A percentile compares a stretch with the other conserved stretches of the same genome.
These are phyloP conservation scores for Trichoderma arundinaceum DNA, from an alignment of 2,329 filamentous ascomycete genomes.

Conservation along the genomic window DNA sequence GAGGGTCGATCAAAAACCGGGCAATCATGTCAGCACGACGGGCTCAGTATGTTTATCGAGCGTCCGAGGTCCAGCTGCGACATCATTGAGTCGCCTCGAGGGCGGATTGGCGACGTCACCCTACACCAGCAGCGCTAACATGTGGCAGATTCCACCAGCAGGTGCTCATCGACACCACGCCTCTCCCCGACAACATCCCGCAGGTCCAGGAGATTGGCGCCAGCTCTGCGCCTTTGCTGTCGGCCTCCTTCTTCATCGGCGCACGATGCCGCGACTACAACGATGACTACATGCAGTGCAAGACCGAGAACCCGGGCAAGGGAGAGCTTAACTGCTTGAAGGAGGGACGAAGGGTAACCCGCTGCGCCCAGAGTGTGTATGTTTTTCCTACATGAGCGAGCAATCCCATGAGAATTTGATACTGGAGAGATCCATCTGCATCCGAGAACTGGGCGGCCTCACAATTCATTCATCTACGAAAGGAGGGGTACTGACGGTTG, in stretches of 20 bases:
- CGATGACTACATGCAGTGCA: conserved; percentile 99
- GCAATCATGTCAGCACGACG: conserved; percentile 51
- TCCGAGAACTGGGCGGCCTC: not conserved
- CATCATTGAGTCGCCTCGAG: conserved; percentile 13
- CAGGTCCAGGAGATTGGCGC: conserved; percentile 92
- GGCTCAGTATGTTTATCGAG: conserved; percentile 47
- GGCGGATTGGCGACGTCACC: conserved; percentile 20
- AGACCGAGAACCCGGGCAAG: conserved; percentile 87
- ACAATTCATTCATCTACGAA: not conserved
- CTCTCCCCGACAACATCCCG: conserved; percentile 89
- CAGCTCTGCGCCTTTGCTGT: conserved; percentile 89
- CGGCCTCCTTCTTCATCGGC: conserved; percentile 95
- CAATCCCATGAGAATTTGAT: not conserved
- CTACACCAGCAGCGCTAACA: conserved; percentile 9
- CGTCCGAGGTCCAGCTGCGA: not conserved
- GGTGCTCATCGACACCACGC: conserved; percentile 92
- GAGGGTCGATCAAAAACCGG: conserved; percentile 40
- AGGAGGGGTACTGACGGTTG: conserved; percentile 24
- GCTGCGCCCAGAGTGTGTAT: conserved; percentile 95
- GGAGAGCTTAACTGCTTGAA: conserved; percentile 95
- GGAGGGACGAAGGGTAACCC: conserved; percentile 94
- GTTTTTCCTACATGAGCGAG: conserved; percentile 46
- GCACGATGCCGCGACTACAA: conserved; percentile 94
- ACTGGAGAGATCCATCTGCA: too few relatives aligned
- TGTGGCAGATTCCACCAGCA: conserved; percentile 84